Conservation (phyloP, 2,329 filamentous ascomycete genomes). For the Ceratocystis colombiana region DNA sequence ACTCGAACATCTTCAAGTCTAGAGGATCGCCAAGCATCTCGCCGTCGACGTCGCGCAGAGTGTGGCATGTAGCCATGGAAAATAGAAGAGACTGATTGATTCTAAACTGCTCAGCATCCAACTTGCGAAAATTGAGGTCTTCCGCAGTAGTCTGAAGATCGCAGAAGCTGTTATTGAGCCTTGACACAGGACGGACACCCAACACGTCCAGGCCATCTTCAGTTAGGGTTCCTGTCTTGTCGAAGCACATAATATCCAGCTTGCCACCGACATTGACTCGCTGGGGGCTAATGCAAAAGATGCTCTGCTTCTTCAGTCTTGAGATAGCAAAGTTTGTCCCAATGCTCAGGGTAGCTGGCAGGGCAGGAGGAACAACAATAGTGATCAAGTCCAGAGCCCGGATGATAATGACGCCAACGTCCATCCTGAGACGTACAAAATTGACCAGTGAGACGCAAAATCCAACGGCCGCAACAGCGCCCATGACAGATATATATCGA, state of each 20-base stretch:
- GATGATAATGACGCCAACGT: slow-evolving; percentile 84
- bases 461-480: slow-evolving; percentile 67
- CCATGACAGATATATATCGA: slow-evolving; percentile 96
- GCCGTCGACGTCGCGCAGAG: slow-evolving; percentile 72
- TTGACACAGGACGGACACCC: slow-evolving; percentile 62
- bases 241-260: slow-evolving; percentile 91
- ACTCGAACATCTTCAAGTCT: slow-evolving; percentile 98
- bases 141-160: slow-evolving; percentile 19
- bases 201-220: slow-evolving; percentile 93
- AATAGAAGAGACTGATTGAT: slow-evolving; percentile 45
- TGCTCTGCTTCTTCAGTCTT: slow-evolving; percentile 75
- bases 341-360: slow-evolving; percentile 91
- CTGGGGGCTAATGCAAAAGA: slow-evolving; percentile 97
- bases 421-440: slow-evolving; percentile 72
- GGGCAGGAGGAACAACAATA: slow-evolving; percentile 88
- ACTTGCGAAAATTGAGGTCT: slow-evolving; percentile 40
- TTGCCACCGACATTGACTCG: slow-evolving; percentile 95
- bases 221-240: slow-evolving; percentile 96
- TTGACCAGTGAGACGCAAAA: slow-evolving; percentile 90
- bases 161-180: slow-evolving; percentile 14
- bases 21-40: slow-evolving; percentile 88
- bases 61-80: slow-evolving; percentile 96
- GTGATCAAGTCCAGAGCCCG: slow-evolving; percentile 91
- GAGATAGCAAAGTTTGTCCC: slow-evolving; percentile 90
- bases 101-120: slow-evolving; percentile 40